A percentile compares a stretch with the other conserved stretches of the same genome.
Conservation (phyloP, 129 eudicot species). For the Helichrysum umbraculigerum region DNA sequence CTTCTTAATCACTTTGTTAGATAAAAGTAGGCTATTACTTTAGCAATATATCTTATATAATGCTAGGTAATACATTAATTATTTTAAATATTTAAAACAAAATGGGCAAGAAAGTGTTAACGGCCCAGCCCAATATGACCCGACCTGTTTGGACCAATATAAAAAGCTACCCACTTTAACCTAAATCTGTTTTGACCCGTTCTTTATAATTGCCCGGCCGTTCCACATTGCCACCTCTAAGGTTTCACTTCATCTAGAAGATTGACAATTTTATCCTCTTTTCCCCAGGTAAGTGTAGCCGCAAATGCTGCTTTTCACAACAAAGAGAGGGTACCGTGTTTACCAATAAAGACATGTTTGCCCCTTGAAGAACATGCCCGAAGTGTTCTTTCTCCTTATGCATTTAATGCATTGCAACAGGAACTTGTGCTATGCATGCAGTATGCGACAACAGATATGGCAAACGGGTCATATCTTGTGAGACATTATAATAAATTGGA, state of each 20-base stretch:
- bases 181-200: not conserved
- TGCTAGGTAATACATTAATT: not conserved
- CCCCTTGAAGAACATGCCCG: constrained; percentile 87
- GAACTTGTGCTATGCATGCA: constrained; percentile 68
- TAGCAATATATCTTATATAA: constrained; percentile 3
- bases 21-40: not conserved
- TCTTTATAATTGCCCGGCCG: not conserved
- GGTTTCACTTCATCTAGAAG: not conserved
- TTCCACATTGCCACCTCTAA: not conserved
- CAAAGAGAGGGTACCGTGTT: constrained; percentile 39
- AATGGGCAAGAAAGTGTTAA: constrained; percentile 7
- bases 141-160: not conserved
- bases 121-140: not conserved
- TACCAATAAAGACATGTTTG: constrained; percentile 54
- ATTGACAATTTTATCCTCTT: constrained; percentile 16
- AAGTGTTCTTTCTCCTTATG: constrained; percentile 60
- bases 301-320: constrained; percentile 41
- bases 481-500: constrained; percentile 73
- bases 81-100: not conserved
- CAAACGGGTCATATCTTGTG: constrained; percentile 63
- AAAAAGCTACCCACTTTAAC: not conserved
- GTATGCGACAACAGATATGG: constrained; percentile 64
- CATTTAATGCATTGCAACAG: constrained; percentile 60
- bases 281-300: constrained; percentile 44
- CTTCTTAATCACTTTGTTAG: not conserved